Evolutionary conservation across 2,329 filamentous ascomycete genomes (phyloP).

Genomic region (Fonsecaea pugnacius): DNA sequence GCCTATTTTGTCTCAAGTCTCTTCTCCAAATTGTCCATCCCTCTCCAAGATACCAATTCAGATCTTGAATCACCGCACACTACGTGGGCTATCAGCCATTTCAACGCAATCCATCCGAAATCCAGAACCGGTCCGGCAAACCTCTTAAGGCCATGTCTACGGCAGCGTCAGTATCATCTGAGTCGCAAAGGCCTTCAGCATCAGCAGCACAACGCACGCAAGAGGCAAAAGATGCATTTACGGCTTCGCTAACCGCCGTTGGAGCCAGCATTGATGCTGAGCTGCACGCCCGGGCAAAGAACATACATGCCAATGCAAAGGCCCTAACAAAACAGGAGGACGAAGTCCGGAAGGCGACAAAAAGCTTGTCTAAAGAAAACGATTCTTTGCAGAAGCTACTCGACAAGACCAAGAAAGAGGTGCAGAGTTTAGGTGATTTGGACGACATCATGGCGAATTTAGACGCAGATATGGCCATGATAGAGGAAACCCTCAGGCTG

Average conservation of each 20-base stretch:
- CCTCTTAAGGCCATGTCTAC: slow-evolving; percentile 22
- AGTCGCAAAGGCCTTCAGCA: slow-evolving; percentile 24
- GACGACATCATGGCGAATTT: slow-evolving; percentile 30
- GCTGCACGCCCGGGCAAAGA: slow-evolving; percentile 59
- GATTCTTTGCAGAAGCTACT: slow-evolving; percentile 59
- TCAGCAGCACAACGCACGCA: slow-evolving; percentile 43
- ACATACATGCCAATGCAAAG: slow-evolving; percentile 60
- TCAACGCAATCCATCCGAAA: neutral
- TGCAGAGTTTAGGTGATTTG: slow-evolving; percentile 25
- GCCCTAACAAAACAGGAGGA: slow-evolving; percentile 62
- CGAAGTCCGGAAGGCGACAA: slow-evolving; percentile 56
- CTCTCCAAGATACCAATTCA: neutral
- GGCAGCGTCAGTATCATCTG: slow-evolving; percentile 15
- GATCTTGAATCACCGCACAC: neutral
- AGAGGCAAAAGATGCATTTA: slow-evolving; percentile 52
- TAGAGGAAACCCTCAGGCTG: slow-evolving; percentile 49
- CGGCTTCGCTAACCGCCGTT: slow-evolving; percentile 49
- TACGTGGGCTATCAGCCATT: neutral
- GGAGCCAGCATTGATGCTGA: slow-evolving; percentile 57
- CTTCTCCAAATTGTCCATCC: neutral
- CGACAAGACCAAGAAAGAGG: slow-evolving; percentile 57
- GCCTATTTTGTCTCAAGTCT: neutral
- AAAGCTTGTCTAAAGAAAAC: slow-evolving; percentile 57
- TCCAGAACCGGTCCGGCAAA: too few species aligned
- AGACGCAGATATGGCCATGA: slow-evolving; percentile 39